phyloP scores from a whole-genome alignment of 2,329 filamentous ascomycete species.

The Aspergillus sp. region DNA sequence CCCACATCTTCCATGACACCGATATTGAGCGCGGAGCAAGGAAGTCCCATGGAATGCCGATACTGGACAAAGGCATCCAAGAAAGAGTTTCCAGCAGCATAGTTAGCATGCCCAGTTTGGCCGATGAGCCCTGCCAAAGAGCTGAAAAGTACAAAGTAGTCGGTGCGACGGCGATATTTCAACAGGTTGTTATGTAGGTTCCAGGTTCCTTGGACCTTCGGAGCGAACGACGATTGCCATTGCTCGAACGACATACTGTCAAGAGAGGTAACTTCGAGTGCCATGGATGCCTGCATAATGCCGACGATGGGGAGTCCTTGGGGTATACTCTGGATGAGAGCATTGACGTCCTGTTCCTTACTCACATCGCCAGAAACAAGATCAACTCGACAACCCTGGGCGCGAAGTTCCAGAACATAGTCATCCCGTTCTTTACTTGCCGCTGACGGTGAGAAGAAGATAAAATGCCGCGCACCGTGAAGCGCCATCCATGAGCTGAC shows the following conservation, averaged over 20 bases:
- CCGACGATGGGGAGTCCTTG: constrained; percentile 11
- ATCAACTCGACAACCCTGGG: not conserved
- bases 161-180: constrained; percentile 23
- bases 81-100: constrained; percentile 41
- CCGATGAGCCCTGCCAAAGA: constrained; percentile 36
- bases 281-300: constrained; percentile 24
- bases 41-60: constrained; percentile 20
- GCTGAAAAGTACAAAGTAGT: constrained; percentile 46
- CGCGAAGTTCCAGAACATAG: constrained; percentile 12
- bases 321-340: not conserved
- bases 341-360: constrained; percentile 7
- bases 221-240: constrained; percentile 27
- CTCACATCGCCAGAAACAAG: constrained; percentile 10
- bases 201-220: constrained; percentile 36
- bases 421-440: not conserved
- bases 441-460: constrained; percentile 15
- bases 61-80: constrained; percentile 32
- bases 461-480: constrained; percentile 16
- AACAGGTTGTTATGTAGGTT: constrained; percentile 26
- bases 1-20: constrained; percentile 24
- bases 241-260: constrained; percentile 31
- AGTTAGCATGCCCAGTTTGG: constrained; percentile 33
- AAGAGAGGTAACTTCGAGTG: not conserved
- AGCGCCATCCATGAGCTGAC: constrained; percentile 17
- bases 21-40: constrained; percentile 21